phyloP scores from a whole-genome alignment of 306 rosid genomes.

The Boehmeria nivea region DNA sequence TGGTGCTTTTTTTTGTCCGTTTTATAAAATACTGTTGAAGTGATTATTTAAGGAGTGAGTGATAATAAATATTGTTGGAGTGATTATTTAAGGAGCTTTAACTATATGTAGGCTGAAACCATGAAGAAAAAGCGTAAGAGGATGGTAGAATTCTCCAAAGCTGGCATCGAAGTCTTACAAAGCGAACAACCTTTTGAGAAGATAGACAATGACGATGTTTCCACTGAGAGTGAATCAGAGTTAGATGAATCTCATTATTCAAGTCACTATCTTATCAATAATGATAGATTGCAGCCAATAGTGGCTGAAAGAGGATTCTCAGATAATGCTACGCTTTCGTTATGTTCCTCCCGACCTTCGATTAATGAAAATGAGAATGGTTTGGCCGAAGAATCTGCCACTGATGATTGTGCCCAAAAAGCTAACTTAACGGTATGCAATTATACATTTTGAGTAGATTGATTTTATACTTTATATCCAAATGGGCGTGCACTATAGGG shows the following conservation, averaged over 20 bases:
- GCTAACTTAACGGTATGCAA: conserved; percentile 37
- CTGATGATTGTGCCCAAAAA: conserved; percentile 21
- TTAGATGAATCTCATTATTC: conserved; percentile 24
- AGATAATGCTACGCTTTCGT: conserved; percentile 11
- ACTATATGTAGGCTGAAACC: conserved; percentile 53
- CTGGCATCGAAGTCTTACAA: conserved; percentile 44
- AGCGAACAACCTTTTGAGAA: conserved; percentile 24
- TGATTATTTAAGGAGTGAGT: too few relatives aligned
- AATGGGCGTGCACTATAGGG: too few relatives aligned
- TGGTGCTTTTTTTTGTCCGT: conserved; percentile 3
- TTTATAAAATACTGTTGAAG: too few relatives aligned
- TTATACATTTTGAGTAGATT: conserved; percentile 8
- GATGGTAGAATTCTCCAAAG: conserved; percentile 46
- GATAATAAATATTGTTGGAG: too few relatives aligned
- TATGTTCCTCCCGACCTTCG: conserved; percentile 32
- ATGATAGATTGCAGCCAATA: conserved; percentile 24
- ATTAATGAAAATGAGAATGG: conserved; percentile 14
- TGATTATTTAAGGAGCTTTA: too few relatives aligned
- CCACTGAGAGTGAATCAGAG: conserved; percentile 30
- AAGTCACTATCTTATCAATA: conserved; percentile 20
- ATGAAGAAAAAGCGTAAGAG: conserved; percentile 54
- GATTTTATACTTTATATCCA: too few relatives aligned
- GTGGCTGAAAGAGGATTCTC: conserved; percentile 21
- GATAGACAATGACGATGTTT: conserved; percentile 11
- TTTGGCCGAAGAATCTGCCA: conserved; percentile 17